phyloP scores from a whole-genome alignment of 768 basidiomycete species.

The Tulasnella sp. region DNA sequence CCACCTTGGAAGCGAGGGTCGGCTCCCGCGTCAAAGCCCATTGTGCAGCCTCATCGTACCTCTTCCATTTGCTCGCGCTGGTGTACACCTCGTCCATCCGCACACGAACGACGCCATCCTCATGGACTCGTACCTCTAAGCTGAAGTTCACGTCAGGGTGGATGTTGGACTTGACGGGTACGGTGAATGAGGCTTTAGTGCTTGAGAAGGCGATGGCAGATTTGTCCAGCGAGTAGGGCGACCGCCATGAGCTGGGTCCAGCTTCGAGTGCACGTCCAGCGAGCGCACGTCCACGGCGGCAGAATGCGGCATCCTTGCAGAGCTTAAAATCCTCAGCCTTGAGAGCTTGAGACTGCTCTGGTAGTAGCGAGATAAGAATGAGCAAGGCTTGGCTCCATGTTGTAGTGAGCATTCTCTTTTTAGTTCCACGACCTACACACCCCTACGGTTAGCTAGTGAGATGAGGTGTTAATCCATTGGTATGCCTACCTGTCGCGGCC shows the following conservation, averaged over 20 bases:
- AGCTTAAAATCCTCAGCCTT: constrained; percentile 82
- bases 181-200: constrained; percentile 50
- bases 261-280: constrained; percentile 56
- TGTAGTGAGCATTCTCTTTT: background rate
- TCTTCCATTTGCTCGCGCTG: constrained; percentile 48
- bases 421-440: constrained; percentile 15
- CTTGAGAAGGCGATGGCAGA: constrained; percentile 41
- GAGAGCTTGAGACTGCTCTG: constrained; percentile 22
- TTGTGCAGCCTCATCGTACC: constrained; percentile 83
- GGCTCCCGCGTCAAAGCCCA: constrained; percentile 83
- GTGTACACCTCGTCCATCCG: constrained; percentile 74
- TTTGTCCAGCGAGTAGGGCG: constrained; percentile 73
- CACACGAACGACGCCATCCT: constrained; percentile 82
- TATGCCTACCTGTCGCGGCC: too few species aligned
- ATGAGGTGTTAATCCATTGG: too few species aligned
- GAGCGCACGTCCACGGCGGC: constrained; percentile 79
- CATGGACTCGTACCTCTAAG: constrained; percentile 72
- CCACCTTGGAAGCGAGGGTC: constrained; percentile 25
- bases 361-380: constrained; percentile 15
- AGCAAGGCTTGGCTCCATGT: background rate
- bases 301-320: constrained; percentile 90
- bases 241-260: constrained; percentile 48
- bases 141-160: constrained; percentile 77
- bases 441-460: too few species aligned
- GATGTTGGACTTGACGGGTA: constrained; percentile 63